Conservation (phyloP, 305 asterid species). For the Solanum hybrid region DNA sequence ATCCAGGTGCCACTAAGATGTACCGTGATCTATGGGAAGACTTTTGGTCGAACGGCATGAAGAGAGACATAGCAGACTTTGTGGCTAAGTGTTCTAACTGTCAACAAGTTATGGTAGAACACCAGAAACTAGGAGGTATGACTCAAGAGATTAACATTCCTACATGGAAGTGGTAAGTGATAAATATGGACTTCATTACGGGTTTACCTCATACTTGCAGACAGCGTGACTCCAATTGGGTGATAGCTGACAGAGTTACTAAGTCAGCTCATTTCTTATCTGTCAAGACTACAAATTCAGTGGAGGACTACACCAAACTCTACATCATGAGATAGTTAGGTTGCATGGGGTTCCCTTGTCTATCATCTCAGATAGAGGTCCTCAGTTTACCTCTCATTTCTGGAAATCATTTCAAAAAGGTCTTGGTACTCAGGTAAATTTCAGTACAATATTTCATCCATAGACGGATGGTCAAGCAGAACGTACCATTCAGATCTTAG, state of each 20-base stretch:
- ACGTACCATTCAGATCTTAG: background rate
- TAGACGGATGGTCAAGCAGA: background rate
- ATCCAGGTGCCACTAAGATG: no score
- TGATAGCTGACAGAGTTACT: background rate
- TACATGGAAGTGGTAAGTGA: background rate
- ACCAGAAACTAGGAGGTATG: background rate
- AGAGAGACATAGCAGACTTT: background rate
- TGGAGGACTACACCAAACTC: background rate
- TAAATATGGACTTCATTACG: background rate
- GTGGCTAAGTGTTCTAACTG: no score
- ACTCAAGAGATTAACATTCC: background rate
- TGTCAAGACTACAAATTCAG: background rate
- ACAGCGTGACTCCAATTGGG: background rate
- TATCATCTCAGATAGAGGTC: background rate
- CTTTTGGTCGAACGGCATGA: no score
- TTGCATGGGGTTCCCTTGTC: background rate
- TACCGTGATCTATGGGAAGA: no score
- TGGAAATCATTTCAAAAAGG: background rate
- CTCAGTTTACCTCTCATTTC: background rate
- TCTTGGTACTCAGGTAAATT: background rate
- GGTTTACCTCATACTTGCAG: background rate
- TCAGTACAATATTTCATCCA: background rate
- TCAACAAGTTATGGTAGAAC: background rate
- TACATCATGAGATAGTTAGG: background rate
- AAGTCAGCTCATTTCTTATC: background rate